These are phyloP conservation scores for Croton laevigatus DNA, from an alignment of 441 rosid species.

Conservation along the genomic window DNA sequence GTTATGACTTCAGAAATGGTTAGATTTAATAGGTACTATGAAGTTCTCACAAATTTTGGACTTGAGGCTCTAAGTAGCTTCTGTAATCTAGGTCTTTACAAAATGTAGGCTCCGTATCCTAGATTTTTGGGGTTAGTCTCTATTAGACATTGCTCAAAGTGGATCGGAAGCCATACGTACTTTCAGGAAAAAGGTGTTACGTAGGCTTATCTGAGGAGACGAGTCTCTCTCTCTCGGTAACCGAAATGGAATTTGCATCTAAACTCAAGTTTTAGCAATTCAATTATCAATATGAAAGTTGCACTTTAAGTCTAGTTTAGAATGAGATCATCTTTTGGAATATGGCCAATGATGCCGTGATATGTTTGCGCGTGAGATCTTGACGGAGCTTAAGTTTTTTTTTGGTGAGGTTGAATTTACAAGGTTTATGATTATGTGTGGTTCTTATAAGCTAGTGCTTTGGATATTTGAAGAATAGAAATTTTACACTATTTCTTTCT, in stretches of 20 bases:
- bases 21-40: neutral
- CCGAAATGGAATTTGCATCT: too few relatives aligned
- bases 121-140: constrained; percentile 1
- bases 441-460: neutral
- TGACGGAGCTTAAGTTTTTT: neutral
- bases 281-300: neutral
- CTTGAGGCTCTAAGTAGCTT: constrained; percentile 17
- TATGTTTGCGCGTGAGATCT: neutral
- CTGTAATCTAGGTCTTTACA: neutral
- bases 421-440: neutral
- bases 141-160: neutral
- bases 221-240: neutral
- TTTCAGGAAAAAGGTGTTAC: neutral
- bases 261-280: neutral
- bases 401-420: neutral
- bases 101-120: neutral
- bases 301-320: neutral
- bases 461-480: neutral
- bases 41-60: constrained; percentile 9
- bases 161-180: constrained; percentile 4
- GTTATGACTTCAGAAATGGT: neutral
- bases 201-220: neutral
- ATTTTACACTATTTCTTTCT: neutral
- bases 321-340: neutral
- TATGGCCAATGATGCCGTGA: neutral